A percentile compares a stretch with the other conserved stretches of the same genome.
phyloP scores from a whole-genome alignment of 345 rosid species.

The Litchi chinensis region DNA sequence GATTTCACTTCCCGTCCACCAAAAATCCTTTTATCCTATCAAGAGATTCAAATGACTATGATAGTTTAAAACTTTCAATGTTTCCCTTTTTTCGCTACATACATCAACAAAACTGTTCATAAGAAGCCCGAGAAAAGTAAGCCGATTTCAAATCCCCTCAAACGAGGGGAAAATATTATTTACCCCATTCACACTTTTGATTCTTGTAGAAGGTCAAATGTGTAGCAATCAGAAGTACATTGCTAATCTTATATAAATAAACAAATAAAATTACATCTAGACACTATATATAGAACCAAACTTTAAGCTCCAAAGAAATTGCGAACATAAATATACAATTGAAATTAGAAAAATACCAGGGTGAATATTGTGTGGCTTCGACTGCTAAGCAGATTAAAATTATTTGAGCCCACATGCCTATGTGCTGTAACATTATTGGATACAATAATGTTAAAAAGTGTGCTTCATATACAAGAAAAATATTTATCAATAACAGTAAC shows the following conservation, averaged over 20 bases:
- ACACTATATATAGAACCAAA: neutral
- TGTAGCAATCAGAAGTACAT: neutral
- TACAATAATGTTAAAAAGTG: no score
- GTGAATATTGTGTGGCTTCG: conserved; percentile 97
- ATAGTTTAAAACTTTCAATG: neutral
- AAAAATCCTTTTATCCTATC: neutral
- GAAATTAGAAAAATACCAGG: conserved; percentile 46
- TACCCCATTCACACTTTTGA: neutral
- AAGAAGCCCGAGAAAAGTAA: neutral
- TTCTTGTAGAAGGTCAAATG: neutral
- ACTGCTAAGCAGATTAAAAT: conserved; percentile 92
- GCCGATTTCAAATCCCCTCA: neutral
- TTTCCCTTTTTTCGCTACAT: neutral
- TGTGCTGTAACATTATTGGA: conserved; percentile 57
- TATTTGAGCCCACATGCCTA: conserved; percentile 93
- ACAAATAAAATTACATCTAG: neutral
- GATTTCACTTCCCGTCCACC: neutral
- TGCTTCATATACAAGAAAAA: no score
- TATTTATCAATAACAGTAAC: neutral
- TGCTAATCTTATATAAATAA: neutral
- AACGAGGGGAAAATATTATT: neutral
- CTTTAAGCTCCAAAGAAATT: neutral
- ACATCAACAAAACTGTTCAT: neutral
- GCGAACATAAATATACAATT: neutral
- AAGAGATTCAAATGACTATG: neutral